Evolutionary conservation across 1,284 basidiomycete genomes (phyloP).

Genomic region (Leccinum huronense): DNA sequence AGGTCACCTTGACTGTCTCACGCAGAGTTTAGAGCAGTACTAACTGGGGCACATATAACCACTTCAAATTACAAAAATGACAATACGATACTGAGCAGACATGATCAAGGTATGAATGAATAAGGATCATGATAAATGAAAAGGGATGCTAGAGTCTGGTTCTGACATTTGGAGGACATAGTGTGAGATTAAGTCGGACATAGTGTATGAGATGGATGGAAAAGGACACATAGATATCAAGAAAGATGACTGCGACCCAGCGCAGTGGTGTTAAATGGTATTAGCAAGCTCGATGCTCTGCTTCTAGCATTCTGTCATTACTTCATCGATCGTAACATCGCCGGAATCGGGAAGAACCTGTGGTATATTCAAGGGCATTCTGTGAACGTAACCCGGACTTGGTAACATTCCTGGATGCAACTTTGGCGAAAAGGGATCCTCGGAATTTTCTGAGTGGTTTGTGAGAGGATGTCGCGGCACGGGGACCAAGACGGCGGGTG

Average conservation of each 20-base stretch:
- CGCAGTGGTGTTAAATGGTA: conserved; percentile 12
- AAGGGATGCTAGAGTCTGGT: neutral
- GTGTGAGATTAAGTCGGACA: conserved; percentile 17
- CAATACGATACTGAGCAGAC: neutral
- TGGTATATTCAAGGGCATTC: conserved; percentile 15
- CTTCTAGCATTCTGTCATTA: conserved; percentile 27
- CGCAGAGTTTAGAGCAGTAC: too few relatives aligned
- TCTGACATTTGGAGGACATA: conserved; percentile 2
- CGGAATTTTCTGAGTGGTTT: conserved; percentile 18
- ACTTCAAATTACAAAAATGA: conserved; percentile 1
- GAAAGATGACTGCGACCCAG: conserved; percentile 15
- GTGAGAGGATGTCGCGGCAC: conserved; percentile 27
- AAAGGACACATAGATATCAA: conserved; percentile 6
- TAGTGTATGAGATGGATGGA: conserved; percentile 17
- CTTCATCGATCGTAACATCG: conserved; percentile 19
- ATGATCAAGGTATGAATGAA: neutral
- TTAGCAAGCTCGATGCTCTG: conserved; percentile 1
- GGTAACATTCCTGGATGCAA: conserved; percentile 12
- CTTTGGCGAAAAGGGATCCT: conserved; percentile 5
- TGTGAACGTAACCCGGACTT: conserved; percentile 10
- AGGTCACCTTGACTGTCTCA: too few relatives aligned
- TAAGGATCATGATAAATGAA: conserved; percentile 1
- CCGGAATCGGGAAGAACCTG: conserved; percentile 11
- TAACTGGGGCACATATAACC: neutral
- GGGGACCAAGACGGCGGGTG: conserved; percentile 21